phyloP scores from a whole-genome alignment of 2,329 filamentous ascomycete species.

The Xylaria digitata region DNA sequence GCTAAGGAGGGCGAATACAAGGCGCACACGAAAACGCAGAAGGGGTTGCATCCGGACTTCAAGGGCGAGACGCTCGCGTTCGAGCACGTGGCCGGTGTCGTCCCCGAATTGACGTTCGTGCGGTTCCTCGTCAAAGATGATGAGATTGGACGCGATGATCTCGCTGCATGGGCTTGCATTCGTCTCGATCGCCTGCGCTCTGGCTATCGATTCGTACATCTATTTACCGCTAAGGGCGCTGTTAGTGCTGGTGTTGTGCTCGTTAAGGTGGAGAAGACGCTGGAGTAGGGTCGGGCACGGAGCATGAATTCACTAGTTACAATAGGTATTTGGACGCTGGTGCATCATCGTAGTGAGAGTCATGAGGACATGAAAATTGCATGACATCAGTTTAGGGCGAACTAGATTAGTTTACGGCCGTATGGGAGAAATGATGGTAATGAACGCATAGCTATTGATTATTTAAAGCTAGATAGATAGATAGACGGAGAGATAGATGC shows the following conservation, averaged over 20 bases:
- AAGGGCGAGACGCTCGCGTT: slow-evolving; percentile 69
- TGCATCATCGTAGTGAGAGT: background rate
- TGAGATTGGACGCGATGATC: slow-evolving; percentile 79
- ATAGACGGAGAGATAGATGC: too few relatives aligned
- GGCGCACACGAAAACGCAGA: slow-evolving; percentile 67
- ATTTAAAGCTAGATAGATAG: too few relatives aligned
- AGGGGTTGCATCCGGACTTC: slow-evolving; percentile 73
- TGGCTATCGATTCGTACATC: slow-evolving; percentile 81
- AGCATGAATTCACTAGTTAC: too few relatives aligned
- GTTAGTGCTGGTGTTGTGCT: slow-evolving; percentile 76
- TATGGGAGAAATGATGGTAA: background rate
- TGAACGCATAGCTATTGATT: slow-evolving; percentile 8
- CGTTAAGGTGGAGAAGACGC: slow-evolving; percentile 74
- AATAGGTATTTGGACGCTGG: background rate
- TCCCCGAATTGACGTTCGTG: slow-evolving; percentile 78
- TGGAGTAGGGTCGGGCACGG: slow-evolving; percentile 32
- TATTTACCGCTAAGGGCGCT: slow-evolving; percentile 76
- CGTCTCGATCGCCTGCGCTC: slow-evolving; percentile 81
- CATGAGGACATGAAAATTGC: background rate
- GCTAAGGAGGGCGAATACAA: slow-evolving; percentile 70
- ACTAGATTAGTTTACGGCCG: background rate
- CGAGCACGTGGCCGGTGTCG: slow-evolving; percentile 63
- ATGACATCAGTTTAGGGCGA: background rate
- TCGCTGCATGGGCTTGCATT: slow-evolving; percentile 91
- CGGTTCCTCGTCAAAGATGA: slow-evolving; percentile 90